Evolutionary conservation across 495 filamentous ascomycete genomes (phyloP).

Genomic region (Cladorrhinum samala): DNA sequence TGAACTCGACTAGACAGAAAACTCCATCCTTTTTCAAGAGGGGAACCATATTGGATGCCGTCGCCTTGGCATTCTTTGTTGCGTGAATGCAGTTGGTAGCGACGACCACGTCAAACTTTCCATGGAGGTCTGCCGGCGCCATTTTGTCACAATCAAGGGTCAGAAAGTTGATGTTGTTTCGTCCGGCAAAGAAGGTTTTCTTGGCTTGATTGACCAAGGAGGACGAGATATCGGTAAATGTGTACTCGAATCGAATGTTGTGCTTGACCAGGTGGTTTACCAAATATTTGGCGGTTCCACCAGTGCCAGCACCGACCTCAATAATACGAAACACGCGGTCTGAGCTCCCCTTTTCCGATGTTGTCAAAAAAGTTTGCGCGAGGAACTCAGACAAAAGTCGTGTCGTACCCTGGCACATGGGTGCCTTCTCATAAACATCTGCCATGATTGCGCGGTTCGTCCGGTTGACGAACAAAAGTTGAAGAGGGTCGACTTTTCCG

Average conservation of each 20-base stretch:
- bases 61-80: too few relatives aligned
- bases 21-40: too few relatives aligned
- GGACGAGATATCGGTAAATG: too few relatives aligned
- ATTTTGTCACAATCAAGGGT: constrained; percentile 43
- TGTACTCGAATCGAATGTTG: constrained; percentile 31
- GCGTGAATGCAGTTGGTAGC: constrained; percentile 47
- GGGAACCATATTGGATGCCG: too few relatives aligned
- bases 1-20: too few relatives aligned
- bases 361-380: not conserved
- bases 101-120: constrained; percentile 46
- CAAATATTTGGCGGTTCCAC: constrained; percentile 34
- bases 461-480: constrained; percentile 7
- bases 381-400: constrained; percentile 1
- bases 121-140: constrained; percentile 41
- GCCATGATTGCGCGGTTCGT: constrained; percentile 2
- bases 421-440: constrained; percentile 6
- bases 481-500: constrained; percentile 7
- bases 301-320: constrained; percentile 51
- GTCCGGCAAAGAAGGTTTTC: constrained; percentile 33
- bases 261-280: constrained; percentile 13
- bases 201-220: too few relatives aligned
- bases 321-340: constrained; percentile 27
- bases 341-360: not conserved
- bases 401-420: constrained; percentile 5
- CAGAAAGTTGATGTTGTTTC: constrained; percentile 36